phyloP scores from a whole-genome alignment of 345 rosid species.

The Pelargonium nanum region DNA sequence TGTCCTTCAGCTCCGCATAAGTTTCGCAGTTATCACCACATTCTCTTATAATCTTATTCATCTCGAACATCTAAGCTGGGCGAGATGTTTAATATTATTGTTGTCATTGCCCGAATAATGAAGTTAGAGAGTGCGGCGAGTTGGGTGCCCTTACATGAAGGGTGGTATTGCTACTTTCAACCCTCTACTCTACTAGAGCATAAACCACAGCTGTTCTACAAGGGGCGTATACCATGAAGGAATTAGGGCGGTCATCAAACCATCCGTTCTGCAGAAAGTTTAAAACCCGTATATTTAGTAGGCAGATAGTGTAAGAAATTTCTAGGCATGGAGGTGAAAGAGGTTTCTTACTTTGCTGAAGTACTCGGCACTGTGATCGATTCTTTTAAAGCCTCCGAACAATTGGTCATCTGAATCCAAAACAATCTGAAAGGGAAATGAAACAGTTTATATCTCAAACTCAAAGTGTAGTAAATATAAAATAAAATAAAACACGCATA shows the following conservation, averaged over 20 bases:
- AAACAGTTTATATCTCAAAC: not conserved
- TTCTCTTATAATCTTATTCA: too few species aligned
- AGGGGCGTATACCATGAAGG: slow-evolving; percentile 76
- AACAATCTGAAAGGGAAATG: slow-evolving; percentile 34
- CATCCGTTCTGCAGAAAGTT: slow-evolving; percentile 49
- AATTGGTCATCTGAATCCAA: slow-evolving; percentile 68
- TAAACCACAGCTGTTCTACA: slow-evolving; percentile 80
- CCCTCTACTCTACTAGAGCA: slow-evolving; percentile 45
- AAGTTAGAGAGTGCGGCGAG: not conserved
- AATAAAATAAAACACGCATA: too few species aligned
- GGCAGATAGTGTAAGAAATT: not conserved
- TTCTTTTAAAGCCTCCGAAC: slow-evolving; percentile 72
- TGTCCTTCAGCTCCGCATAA: too few species aligned
- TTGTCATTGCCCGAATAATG: not conserved
- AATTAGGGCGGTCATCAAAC: slow-evolving; percentile 59
- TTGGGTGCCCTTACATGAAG: not conserved
- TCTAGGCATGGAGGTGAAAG: not conserved
- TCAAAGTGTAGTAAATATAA: too few species aligned
- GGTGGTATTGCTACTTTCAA: not conserved
- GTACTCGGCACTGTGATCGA: slow-evolving; percentile 49
- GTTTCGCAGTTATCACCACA: too few species aligned
- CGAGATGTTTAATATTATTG: too few species aligned
- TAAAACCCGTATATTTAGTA: not conserved
- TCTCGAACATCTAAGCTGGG: not conserved
- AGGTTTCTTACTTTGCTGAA: slow-evolving; percentile 55